A percentile compares a stretch with the other conserved stretches of the same genome.
Evolutionary conservation across 2,329 filamentous ascomycete genomes (phyloP).

Genomic region (Arthrocladium fulminans): DNA sequence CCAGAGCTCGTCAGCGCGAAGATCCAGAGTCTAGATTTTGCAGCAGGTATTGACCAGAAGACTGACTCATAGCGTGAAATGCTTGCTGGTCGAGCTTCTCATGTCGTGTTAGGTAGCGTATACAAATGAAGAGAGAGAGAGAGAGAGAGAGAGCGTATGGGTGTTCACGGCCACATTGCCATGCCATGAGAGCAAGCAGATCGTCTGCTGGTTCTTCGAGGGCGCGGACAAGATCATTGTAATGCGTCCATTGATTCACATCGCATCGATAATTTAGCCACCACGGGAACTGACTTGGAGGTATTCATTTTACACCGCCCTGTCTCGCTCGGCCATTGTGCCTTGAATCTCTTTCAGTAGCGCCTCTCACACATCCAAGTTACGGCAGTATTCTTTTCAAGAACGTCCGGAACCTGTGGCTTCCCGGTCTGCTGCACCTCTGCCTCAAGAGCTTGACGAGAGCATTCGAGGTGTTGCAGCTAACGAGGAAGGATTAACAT

Average conservation of each 20-base stretch:
- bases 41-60: slow-evolving; percentile 8
- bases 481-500: too few species aligned
- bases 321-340: neutral
- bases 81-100: neutral
- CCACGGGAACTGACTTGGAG: too few species aligned
- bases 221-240: too few species aligned
- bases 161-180: too few species aligned
- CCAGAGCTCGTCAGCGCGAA: slow-evolving; percentile 17
- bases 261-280: too few species aligned
- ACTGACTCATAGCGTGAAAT: neutral
- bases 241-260: too few species aligned
- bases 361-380: neutral
- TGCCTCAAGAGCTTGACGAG: neutral
- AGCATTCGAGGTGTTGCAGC: too few species aligned
- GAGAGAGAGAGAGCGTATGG: neutral
- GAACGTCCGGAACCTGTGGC: neutral
- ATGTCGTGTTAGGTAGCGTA: neutral
- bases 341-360: neutral
- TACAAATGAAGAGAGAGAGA: neutral
- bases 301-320: too few species aligned
- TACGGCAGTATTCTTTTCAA: neutral
- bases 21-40: slow-evolving; percentile 22
- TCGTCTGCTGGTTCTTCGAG: neutral
- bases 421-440: neutral
- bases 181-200: too few species aligned